Evolutionary conservation across 2,329 filamentous ascomycete species (phyloP).

Genomic region (Neofusicoccum sp.): DNA sequence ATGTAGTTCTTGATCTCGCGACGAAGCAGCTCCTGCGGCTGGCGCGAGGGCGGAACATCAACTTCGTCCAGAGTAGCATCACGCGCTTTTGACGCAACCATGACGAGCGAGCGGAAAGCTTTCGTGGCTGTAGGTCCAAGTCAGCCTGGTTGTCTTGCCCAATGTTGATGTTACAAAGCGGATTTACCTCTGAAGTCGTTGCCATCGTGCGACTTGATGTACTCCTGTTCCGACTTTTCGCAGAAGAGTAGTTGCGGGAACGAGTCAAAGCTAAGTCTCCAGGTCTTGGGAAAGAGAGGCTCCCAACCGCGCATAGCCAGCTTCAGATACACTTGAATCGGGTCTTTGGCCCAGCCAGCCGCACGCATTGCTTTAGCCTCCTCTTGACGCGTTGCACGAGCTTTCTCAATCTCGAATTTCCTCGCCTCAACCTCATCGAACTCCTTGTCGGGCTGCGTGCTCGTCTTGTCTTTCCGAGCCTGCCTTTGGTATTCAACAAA

Average conservation of each 20-base stretch:
- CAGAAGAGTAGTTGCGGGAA: slow-evolving; percentile 55
- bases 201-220: slow-evolving; percentile 44
- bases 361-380: slow-evolving; percentile 37
- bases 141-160: neutral
- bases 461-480: neutral
- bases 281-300: slow-evolving; percentile 52
- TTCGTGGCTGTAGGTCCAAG: slow-evolving; percentile 43
- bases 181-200: slow-evolving; percentile 47
- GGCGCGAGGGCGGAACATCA: slow-evolving; percentile 30
- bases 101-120: slow-evolving; percentile 50
- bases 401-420: slow-evolving; percentile 25
- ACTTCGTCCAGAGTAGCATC: slow-evolving; percentile 45
- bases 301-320: slow-evolving; percentile 57
- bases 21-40: slow-evolving; percentile 39
- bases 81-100: slow-evolving; percentile 51
- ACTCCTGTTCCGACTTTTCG: slow-evolving; percentile 39
- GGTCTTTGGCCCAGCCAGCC: slow-evolving; percentile 51
- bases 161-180: slow-evolving; percentile 14
- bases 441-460: neutral
- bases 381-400: slow-evolving; percentile 26
- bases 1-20: slow-evolving; percentile 49
- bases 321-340: slow-evolving; percentile 53
- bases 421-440: slow-evolving; percentile 27
- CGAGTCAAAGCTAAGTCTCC: slow-evolving; percentile 54
- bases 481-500: neutral